Percentiles rank a stretch among this genome's conserved stretches.
Conservation (phyloP, 768 basidiomycete species). For the Dendrothele bispora region DNA sequence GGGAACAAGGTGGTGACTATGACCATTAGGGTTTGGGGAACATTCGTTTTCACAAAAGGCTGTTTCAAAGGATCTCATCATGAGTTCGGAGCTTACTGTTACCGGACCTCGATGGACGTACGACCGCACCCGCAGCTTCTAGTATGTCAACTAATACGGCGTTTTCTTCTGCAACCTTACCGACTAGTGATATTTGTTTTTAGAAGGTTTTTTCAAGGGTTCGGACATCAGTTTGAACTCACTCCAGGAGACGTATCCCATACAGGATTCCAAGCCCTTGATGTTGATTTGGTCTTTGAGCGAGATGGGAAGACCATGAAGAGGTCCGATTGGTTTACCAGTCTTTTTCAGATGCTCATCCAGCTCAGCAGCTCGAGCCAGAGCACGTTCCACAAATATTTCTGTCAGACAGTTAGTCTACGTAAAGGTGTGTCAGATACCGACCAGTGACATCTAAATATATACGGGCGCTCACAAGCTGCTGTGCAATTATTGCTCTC, state of each 20-base stretch:
- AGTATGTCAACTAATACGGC: constrained; percentile 66
- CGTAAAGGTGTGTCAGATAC: background rate
- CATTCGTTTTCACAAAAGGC: constrained; percentile 69
- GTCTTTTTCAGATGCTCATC: constrained; percentile 63
- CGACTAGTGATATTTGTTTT: constrained; percentile 72
- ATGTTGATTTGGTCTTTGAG: constrained; percentile 75
- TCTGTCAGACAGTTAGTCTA: constrained; percentile 84
- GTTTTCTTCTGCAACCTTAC: constrained; percentile 55
- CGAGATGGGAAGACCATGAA: constrained; percentile 76
- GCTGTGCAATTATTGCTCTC: constrained; percentile 77
- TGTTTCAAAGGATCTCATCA: too few species aligned
- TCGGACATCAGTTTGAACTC: background rate
- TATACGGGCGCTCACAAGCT: constrained; percentile 49
- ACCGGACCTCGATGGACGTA: too few species aligned
- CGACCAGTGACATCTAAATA: background rate
- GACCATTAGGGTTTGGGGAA: constrained; percentile 81
- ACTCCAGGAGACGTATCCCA: constrained; percentile 52
- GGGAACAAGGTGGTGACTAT: constrained; percentile 1
- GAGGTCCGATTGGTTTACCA: constrained; percentile 65
- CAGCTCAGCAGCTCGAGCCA: constrained; percentile 61
- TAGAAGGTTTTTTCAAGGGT: background rate
- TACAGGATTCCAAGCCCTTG: constrained; percentile 67
- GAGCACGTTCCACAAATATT: constrained; percentile 74
- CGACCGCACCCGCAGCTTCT: constrained; percentile 66
- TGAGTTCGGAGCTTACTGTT: too few species aligned